Evolutionary conservation across 108 stramenopile species (phyloP).

Genomic region (Epithemia pelagica): DNA sequence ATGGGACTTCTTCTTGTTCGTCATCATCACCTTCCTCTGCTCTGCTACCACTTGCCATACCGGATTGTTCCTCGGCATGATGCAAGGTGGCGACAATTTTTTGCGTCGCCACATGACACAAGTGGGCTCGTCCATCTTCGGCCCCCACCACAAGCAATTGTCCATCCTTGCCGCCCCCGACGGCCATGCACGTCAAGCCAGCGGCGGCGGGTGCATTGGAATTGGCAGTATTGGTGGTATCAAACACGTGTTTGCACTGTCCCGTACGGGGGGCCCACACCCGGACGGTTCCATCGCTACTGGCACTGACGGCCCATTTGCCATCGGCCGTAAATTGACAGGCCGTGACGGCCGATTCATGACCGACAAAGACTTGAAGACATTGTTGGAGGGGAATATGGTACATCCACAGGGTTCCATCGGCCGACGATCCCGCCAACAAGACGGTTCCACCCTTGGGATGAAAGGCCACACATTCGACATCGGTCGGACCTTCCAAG

Average conservation of each 20-base stretch:
- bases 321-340: constrained; percentile 86
- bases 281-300: constrained; percentile 82
- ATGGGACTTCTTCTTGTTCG: constrained; percentile 49
- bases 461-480: constrained; percentile 93
- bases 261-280: constrained; percentile 93
- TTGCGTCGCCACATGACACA: constrained; percentile 77
- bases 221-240: neutral
- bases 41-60: constrained; percentile 14
- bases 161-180: constrained; percentile 47
- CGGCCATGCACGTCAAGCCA: constrained; percentile 68
- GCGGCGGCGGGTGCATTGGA: constrained; percentile 11
- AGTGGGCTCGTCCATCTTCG: constrained; percentile 85
- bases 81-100: constrained; percentile 76
- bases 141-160: constrained; percentile 64
- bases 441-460: constrained; percentile 86
- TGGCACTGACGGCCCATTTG: constrained; percentile 75
- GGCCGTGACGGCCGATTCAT: constrained; percentile 81
- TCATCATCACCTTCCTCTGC: constrained; percentile 33
- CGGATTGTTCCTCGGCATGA: constrained; percentile 80
- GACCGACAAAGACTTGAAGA: constrained; percentile 95
- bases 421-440: constrained; percentile 81
- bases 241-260: constrained; percentile 75
- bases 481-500: constrained; percentile 93
- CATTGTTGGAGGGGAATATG: constrained; percentile 81
- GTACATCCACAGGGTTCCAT: constrained; percentile 97